A percentile compares a stretch with the other conserved stretches of the same genome.
Conservation (phyloP, 1,284 basidiomycete species). For the Boletus holoroseus region DNA sequence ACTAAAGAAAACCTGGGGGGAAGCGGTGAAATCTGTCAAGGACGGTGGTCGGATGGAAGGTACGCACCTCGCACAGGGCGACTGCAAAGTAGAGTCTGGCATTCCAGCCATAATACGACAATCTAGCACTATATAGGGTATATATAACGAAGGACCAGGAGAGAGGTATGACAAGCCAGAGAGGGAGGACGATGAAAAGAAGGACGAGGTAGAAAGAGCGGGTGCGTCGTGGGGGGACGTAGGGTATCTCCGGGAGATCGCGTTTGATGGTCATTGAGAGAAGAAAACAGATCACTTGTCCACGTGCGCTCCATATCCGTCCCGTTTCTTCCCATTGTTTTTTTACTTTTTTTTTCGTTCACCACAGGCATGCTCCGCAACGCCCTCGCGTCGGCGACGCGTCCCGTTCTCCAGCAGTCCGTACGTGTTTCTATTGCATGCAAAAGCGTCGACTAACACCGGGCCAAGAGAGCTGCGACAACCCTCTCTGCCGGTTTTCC, state of each 20-base stretch:
- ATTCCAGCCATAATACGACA: constrained; percentile 40
- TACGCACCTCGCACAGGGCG: constrained; percentile 55
- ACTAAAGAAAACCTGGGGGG: constrained; percentile 66
- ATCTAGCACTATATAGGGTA: constrained; percentile 43
- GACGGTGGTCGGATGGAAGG: background rate
- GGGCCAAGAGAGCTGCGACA: constrained; percentile 60
- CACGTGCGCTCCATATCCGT: constrained; percentile 12
- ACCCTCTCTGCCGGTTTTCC: constrained; percentile 79
- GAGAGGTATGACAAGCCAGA: constrained; percentile 67
- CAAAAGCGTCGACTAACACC: constrained; percentile 14
- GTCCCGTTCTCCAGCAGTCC: constrained; percentile 48
- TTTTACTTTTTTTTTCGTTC: constrained; percentile 11
- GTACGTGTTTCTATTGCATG: constrained; percentile 33
- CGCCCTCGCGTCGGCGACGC: constrained; percentile 52
- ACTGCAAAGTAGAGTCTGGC: constrained; percentile 41
- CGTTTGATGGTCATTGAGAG: constrained; percentile 7
- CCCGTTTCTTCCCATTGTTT: constrained; percentile 26
- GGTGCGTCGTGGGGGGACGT: constrained; percentile 35
- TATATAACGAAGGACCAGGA: constrained; percentile 67
- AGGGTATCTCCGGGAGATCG: constrained; percentile 40
- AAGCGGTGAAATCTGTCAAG: background rate
- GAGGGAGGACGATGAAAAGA: constrained; percentile 53
- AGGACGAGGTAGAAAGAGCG: constrained; percentile 57
- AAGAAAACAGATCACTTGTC: background rate
- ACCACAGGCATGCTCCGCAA: constrained; percentile 59